Evolutionary conservation across 352 stramenopile genomes (phyloP).

Genomic region (Pythium coloratum): DNA sequence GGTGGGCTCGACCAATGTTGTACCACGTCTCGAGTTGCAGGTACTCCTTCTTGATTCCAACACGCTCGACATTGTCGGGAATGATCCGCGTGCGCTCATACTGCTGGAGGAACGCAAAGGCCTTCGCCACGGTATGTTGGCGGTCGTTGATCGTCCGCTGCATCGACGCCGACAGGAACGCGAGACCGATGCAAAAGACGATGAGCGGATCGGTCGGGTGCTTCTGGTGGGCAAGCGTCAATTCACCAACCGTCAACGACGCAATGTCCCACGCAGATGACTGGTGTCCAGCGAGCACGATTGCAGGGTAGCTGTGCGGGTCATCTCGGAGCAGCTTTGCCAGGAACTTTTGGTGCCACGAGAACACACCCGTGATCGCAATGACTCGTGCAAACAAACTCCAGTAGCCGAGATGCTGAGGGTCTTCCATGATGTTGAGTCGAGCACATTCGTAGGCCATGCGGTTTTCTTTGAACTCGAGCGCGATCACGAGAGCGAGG

Average conservation of each 20-base stretch:
- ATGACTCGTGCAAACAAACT: constrained; percentile 86
- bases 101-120: constrained; percentile 84
- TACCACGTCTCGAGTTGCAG: constrained; percentile 82
- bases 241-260: constrained; percentile 81
- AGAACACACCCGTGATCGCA: constrained; percentile 81
- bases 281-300: constrained; percentile 79
- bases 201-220: constrained; percentile 73
- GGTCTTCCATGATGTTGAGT: constrained; percentile 87
- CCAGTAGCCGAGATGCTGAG: constrained; percentile 80
- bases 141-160: constrained; percentile 85
- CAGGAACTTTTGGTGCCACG: constrained; percentile 87
- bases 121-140: constrained; percentile 82
- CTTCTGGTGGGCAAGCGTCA: constrained; percentile 81
- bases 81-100: constrained; percentile 66
- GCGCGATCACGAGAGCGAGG: constrained; percentile 75
- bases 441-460: constrained; percentile 88
- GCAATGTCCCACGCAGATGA: constrained; percentile 85
- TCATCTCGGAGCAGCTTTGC: constrained; percentile 79
- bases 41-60: constrained; percentile 60
- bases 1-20: constrained; percentile 83
- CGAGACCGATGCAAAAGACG: constrained; percentile 82
- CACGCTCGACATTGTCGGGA: constrained; percentile 33
- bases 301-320: constrained; percentile 74
- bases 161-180: constrained; percentile 84
- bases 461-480: constrained; percentile 84